Percentiles rank a stretch among this genome's conserved stretches.
Evolutionary conservation across 306 rosid species (phyloP).

Genomic region (Citrullus colocynthis): DNA sequence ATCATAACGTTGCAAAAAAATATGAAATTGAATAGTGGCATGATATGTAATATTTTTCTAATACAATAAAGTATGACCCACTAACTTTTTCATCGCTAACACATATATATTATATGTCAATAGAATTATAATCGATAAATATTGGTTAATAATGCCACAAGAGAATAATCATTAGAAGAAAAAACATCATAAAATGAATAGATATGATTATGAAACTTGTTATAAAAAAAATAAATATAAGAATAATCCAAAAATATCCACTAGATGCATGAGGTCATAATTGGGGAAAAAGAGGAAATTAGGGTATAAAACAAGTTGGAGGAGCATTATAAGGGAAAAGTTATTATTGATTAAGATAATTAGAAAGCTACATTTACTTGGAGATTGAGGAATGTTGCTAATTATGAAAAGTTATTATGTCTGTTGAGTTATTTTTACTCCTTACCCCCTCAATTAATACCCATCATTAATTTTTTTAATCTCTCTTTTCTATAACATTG

Average conservation of each 20-base stretch:
- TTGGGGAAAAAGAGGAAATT: neutral
- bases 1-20: too few relatives aligned
- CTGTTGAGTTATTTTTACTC: constrained; percentile 11
- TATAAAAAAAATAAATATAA: neutral
- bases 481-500: neutral
- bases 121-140: too few relatives aligned
- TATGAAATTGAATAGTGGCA: too few relatives aligned
- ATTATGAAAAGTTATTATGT: neutral
- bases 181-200: too few relatives aligned
- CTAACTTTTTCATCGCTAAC: too few relatives aligned
- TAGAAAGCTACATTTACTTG: neutral
- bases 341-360: neutral
- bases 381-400: constrained; percentile 3
- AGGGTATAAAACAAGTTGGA: neutral
- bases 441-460: neutral
- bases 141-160: too few relatives aligned
- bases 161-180: too few relatives aligned
- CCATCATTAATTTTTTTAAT: neutral
- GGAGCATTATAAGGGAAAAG: neutral
- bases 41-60: too few relatives aligned
- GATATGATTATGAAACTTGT: too few relatives aligned
- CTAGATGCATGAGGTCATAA: neutral
- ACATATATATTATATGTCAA: too few relatives aligned
- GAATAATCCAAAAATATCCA: neutral
- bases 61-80: too few relatives aligned